Evolutionary conservation across 2,329 filamentous ascomycete genomes (phyloP), one percentile per base, ranked within the genome.

Genomic region (Pyrenochaeta sp.): DNA sequence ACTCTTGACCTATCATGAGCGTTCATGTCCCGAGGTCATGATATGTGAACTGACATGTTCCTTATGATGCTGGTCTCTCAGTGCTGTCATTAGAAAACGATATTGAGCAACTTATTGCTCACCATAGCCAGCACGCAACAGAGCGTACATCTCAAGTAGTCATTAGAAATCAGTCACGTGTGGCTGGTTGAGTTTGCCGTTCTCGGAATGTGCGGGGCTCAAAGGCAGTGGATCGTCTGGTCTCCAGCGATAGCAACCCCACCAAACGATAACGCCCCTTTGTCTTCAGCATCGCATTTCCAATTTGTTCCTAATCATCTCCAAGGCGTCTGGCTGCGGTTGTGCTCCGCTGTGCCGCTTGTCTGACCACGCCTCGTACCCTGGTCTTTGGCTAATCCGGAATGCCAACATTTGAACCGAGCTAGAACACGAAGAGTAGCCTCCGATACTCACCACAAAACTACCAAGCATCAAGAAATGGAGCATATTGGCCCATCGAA

Each of bases 181-280:
- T 26, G 10, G 5, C 37, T 36, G 37, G 37, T 41, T 28, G 26
- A 28, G 29, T 15, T 42, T 47, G 38, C 44, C 28, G 28, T 38
- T 47, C 36, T 42, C 5, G 44, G 44, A 23, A 18, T 23, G 36
- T 41, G 44, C 37, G 44, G 37, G 44, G 37, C 32, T 28, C 14
- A 28, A 31, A 37, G 34, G 20, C 37, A 28, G 22, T 32, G 44
- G 28, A 29, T 24, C 27, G 11, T 34, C 26, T 23, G 13, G 18
- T 21, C 17, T 35, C 13, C 22, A 20, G 10, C 19, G 23, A 24
- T 41, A 45, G 19, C 34, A 26, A 14, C 24, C 24, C 42, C 42
- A 31, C 37, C 14, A 14, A 26, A 9, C 28, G 27, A 34, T 32
- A 38, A 34, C 31, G 32, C 22, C 22, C 34, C 17, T 21, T n/a